Base-by-base conservation (phyloP, 2,329 filamentous ascomycete species). In the Neonectria hederae region DNA sequence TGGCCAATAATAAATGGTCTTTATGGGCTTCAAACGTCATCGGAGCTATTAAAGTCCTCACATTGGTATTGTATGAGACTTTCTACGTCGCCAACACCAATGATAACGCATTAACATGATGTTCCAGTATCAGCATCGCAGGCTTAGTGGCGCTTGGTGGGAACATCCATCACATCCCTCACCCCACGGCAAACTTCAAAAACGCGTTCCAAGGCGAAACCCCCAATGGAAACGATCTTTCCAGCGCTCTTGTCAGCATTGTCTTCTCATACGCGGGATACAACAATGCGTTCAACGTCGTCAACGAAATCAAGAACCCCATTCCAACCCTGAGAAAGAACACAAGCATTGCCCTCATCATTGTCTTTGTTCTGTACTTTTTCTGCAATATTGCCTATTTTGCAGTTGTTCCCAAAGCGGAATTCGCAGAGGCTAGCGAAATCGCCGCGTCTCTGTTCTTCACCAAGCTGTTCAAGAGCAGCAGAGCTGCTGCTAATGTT, bases 331-430 rank as follows among this genome's bases (percentile, higher is more conserved):
- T 89, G 40, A 83, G 83, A 49, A 82, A 74, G 69, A 81, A 82
- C 63, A 85, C 81, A 13, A 79, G 82, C 6, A 71, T 83, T 3
- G 85, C 86, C 0, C 76, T 89, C 2, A 43, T 83, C 0, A 73
- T 84, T 0, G 85, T 88, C 2, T 80, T 84, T 0, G 74, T 83
- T 0, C 78, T 89, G 0, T 89, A 89, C 75, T 80, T 87, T 14
- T 76, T 90, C 3, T 84, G 82, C 59, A 89, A 89, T 62, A 77
- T 90, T 42, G 87, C 87, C 0, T 89, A 88, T 74, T 88, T 89
- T 66, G 80, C 86, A 1, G 85, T 84, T 1, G 84, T 80, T 74
- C 65, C 73, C 3, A 86, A 86, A 63, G 78, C 81, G 5, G 81
- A 86, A 24, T 83, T 89, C 24, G 68, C 81, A 0, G 74, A 77